Conservation (phyloP, 2,329 filamentous ascomycete species). For the Diatrype stigma region DNA sequence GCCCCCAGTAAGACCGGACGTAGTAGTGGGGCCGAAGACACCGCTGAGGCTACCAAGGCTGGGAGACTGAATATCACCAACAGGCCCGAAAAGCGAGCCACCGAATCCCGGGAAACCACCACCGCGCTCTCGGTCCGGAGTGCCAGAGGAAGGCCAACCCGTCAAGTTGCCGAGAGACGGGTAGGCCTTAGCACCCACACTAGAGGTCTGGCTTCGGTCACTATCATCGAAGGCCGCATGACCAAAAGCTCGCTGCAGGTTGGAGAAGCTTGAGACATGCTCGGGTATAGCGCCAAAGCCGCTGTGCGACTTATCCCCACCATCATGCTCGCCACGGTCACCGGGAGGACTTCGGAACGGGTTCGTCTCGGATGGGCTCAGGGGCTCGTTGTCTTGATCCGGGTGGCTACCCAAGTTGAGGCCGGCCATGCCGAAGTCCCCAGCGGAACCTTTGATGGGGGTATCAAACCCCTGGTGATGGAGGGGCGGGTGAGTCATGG, state of each 20-base stretch:
- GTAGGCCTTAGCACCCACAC: slow-evolving; percentile 74
- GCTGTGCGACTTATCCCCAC: slow-evolving; percentile 39
- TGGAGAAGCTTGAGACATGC: slow-evolving; percentile 43
- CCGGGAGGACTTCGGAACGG: slow-evolving; percentile 89
- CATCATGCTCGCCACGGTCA: slow-evolving; percentile 62
- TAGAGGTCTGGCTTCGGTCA: slow-evolving; percentile 91
- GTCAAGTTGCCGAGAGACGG: slow-evolving; percentile 56
- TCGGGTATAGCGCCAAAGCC: slow-evolving; percentile 51
- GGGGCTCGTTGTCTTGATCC: slow-evolving; percentile 61
- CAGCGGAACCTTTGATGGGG: slow-evolving; percentile 49
- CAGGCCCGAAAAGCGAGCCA: slow-evolving; percentile 72
- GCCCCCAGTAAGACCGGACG: slow-evolving; percentile 51
- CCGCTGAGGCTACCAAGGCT: slow-evolving; percentile 62
- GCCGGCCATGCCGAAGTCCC: slow-evolving; percentile 61
- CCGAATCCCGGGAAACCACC: slow-evolving; percentile 61
- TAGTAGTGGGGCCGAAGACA: slow-evolving; percentile 63
- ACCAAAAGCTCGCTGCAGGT: slow-evolving; percentile 39
- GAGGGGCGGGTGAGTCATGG: slow-evolving; percentile 28
- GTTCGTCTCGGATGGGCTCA: slow-evolving; percentile 93
- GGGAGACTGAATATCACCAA: slow-evolving; percentile 75
- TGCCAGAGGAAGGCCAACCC: slow-evolving; percentile 62
- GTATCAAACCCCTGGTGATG: slow-evolving; percentile 46
- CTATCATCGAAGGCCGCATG: slow-evolving; percentile 61
- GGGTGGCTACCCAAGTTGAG: slow-evolving; percentile 54
- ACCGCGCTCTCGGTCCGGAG: slow-evolving; percentile 61